A percentile compares a stretch with the other conserved stretches of the same genome.
These are phyloP conservation scores for Linnemannia hyalina DNA, from an alignment of 192 early-diverging fungal species.

Conservation along the genomic window DNA sequence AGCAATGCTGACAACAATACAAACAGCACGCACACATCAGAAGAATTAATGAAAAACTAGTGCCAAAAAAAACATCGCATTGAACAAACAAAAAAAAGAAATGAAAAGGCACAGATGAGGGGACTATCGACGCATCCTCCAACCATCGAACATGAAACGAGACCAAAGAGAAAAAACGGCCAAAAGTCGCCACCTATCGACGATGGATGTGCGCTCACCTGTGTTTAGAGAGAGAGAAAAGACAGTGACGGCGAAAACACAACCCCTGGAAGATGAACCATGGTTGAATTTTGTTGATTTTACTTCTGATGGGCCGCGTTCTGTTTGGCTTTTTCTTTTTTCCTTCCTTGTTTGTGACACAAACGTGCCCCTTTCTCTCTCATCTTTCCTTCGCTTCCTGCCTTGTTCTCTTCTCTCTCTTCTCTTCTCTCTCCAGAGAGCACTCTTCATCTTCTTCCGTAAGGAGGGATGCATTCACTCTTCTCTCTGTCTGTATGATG, in stretches of 20 bases:
- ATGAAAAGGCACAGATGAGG: neutral
- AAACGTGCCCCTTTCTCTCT: neutral
- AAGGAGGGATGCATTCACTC: neutral
- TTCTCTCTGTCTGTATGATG: neutral
- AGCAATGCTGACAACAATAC: neutral
- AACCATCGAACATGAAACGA: neutral
- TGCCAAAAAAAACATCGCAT: neutral
- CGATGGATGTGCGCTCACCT: neutral
- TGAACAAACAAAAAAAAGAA: neutral
- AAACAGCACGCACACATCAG: neutral
- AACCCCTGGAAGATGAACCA: neutral
- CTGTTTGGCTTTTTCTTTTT: neutral
- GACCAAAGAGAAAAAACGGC: neutral
- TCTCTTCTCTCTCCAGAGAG: neutral
- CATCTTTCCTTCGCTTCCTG: neutral
- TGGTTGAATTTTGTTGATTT: neutral
- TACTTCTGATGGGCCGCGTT: neutral
- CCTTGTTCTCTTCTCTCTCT: neutral
- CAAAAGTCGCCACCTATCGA: neutral
- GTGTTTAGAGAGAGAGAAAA: neutral
- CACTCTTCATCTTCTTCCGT: neutral
- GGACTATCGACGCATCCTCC: neutral
- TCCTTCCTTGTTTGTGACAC: neutral
- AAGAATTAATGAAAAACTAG: neutral
- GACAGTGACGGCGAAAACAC: neutral